Conservation (phyloP, 2,329 filamentous ascomycete genomes). For the Sporothrix variecibatus region DNA sequence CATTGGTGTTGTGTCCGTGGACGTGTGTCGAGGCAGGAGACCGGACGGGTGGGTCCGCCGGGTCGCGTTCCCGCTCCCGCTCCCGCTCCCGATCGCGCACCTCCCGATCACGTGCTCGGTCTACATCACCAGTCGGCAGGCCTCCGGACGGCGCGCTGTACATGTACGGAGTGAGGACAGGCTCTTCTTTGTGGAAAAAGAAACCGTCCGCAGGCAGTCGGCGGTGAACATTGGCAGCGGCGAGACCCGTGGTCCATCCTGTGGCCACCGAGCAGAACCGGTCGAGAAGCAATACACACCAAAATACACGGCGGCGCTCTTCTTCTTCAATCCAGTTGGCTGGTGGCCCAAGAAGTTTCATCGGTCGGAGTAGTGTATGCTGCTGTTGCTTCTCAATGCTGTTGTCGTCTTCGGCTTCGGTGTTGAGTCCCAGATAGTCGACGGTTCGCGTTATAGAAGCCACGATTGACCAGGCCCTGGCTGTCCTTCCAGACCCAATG, state of each 20-base stretch:
- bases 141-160: neutral
- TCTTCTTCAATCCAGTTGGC: constrained; percentile 40
- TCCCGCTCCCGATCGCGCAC: neutral
- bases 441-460: constrained; percentile 43
- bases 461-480: constrained; percentile 42
- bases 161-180: constrained; percentile 40
- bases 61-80: neutral
- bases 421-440: constrained; percentile 41
- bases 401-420: constrained; percentile 37
- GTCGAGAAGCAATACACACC: constrained; percentile 43
- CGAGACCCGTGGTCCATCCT: constrained; percentile 41
- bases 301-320: constrained; percentile 39
- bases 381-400: neutral
- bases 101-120: neutral
- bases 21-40: constrained; percentile 17
- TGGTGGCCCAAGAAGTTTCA: constrained; percentile 34
- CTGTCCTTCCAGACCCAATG: constrained; percentile 34
- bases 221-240: constrained; percentile 38
- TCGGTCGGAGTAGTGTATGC: constrained; percentile 34
- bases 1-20: constrained; percentile 1
- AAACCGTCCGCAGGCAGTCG: constrained; percentile 40
- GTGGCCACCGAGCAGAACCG: constrained; percentile 37
- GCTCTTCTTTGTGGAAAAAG: constrained; percentile 38
- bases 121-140: neutral
- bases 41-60: neutral